phyloP scores from a whole-genome alignment of 179 eudicot genomes.

The Pouteria campechiana region DNA sequence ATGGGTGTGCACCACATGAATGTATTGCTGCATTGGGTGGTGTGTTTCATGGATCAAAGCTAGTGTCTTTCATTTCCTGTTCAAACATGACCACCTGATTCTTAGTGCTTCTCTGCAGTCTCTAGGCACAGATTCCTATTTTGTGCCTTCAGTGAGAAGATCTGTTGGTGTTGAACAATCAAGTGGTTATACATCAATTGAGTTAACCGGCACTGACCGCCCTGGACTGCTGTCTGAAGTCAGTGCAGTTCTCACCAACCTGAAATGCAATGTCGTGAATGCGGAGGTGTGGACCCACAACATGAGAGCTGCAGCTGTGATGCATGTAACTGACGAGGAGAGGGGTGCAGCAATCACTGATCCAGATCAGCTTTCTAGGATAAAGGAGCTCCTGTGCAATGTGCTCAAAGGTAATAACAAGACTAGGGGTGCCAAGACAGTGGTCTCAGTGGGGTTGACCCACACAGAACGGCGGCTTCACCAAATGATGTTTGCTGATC shows the following conservation, averaged over 20 bases:
- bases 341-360: conserved; percentile 49
- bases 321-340: conserved; percentile 75
- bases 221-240: conserved; percentile 84
- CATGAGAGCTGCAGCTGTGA: conserved; percentile 77
- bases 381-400: conserved; percentile 61
- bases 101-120: conserved; percentile 29
- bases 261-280: conserved; percentile 75
- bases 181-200: conserved; percentile 55
- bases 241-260: conserved; percentile 69
- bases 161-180: conserved; percentile 59
- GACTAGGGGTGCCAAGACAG: conserved; percentile 61
- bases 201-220: conserved; percentile 67
- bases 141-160: conserved; percentile 39
- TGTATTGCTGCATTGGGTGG: too few relatives aligned
- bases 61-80: not conserved
- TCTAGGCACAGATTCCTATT: conserved; percentile 64
- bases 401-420: conserved; percentile 67
- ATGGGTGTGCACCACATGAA: too few relatives aligned
- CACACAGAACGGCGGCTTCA: conserved; percentile 84
- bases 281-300: conserved; percentile 98
- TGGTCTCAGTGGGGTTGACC: conserved; percentile 41
- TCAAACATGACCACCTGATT: conserved; percentile 3
- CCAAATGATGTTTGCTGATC: conserved; percentile 82
- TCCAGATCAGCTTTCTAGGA: conserved; percentile 39
- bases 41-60: conserved; percentile 1